These are phyloP conservation scores for Mycena venus DNA, from an alignment of 768 basidiomycete genomes.

Conservation along the genomic window DNA sequence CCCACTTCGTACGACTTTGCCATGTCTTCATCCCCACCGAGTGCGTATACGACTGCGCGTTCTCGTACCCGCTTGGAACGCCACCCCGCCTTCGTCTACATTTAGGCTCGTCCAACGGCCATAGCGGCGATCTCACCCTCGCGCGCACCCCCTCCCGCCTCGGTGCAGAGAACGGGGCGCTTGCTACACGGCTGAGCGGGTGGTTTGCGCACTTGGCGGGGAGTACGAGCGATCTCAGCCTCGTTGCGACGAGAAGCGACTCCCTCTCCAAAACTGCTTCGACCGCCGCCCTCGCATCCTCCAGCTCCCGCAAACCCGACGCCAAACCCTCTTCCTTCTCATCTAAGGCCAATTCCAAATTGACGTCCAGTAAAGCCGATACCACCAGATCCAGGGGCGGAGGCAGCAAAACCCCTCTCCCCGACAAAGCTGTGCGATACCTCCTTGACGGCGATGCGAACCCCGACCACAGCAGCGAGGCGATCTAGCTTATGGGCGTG, in stretches of 20 bases:
- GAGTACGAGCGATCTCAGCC: too few species aligned
- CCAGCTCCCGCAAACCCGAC: slow-evolving; percentile 4
- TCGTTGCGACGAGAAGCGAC: neutral
- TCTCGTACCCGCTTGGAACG: slow-evolving; percentile 49
- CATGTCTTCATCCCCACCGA: slow-evolving; percentile 55
- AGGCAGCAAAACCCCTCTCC: slow-evolving; percentile 54
- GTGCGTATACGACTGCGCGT: slow-evolving; percentile 50
- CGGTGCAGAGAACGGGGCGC: slow-evolving; percentile 61
- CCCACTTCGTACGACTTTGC: slow-evolving; percentile 57
- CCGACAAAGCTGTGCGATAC: slow-evolving; percentile 47
- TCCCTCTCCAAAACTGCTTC: neutral
- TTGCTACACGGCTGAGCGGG: slow-evolving; percentile 44
- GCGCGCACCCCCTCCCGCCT: slow-evolving; percentile 60
- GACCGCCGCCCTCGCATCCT: slow-evolving; percentile 7
- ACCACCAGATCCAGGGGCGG: neutral
- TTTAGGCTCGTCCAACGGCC: too few species aligned
- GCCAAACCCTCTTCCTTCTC: neutral
- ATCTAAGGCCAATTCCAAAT: neutral
- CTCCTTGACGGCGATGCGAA: too few species aligned
- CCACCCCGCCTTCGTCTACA: too few species aligned
- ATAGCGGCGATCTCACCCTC: too few species aligned
- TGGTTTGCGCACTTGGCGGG: too few species aligned
- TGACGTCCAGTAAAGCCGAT: neutral
- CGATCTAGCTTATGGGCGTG: slow-evolving; percentile 73
- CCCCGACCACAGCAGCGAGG: slow-evolving; percentile 49